phyloP scores from a whole-genome alignment of 1,284 basidiomycete species.

The Anthracocystis walkeri region DNA sequence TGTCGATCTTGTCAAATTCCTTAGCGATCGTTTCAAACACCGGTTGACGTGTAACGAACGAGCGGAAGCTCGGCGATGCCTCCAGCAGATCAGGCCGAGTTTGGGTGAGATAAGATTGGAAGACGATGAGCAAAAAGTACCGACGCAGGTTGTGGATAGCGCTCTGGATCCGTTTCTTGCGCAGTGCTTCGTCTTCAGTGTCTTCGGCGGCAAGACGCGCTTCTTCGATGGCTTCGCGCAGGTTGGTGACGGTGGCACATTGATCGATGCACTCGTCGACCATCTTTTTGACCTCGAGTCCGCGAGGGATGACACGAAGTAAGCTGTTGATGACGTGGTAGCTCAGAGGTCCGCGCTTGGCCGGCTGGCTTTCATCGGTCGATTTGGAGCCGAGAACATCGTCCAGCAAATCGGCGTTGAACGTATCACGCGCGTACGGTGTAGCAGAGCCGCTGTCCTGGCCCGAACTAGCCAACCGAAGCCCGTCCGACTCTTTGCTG shows the following conservation, averaged over 20 bases:
- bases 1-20: constrained; percentile 83
- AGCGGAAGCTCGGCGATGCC: constrained; percentile 59
- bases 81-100: constrained; percentile 76
- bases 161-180: constrained; percentile 74
- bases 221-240: constrained; percentile 89
- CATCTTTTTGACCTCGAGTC: constrained; percentile 83
- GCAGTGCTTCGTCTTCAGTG: constrained; percentile 80
- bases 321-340: constrained; percentile 80
- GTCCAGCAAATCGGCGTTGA: constrained; percentile 38
- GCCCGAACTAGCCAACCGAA: constrained; percentile 17
- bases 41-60: constrained; percentile 68
- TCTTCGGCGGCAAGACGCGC: constrained; percentile 79
- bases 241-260: constrained; percentile 81
- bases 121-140: constrained; percentile 92
- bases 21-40: constrained; percentile 97
- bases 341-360: constrained; percentile 49
- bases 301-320: constrained; percentile 90
- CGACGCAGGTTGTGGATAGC: constrained; percentile 60
- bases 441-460: constrained; percentile 28
- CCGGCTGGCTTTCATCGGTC: constrained; percentile 2
- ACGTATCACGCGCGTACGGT: constrained; percentile 29
- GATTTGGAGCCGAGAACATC: constrained; percentile 10
- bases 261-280: constrained; percentile 94
- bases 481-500: constrained; percentile 15
- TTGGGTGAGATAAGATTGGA: constrained; percentile 92